phyloP scores from a whole-genome alignment of 495 filamentous ascomycete genomes.

The Hyaloscypha hepaticicola region DNA sequence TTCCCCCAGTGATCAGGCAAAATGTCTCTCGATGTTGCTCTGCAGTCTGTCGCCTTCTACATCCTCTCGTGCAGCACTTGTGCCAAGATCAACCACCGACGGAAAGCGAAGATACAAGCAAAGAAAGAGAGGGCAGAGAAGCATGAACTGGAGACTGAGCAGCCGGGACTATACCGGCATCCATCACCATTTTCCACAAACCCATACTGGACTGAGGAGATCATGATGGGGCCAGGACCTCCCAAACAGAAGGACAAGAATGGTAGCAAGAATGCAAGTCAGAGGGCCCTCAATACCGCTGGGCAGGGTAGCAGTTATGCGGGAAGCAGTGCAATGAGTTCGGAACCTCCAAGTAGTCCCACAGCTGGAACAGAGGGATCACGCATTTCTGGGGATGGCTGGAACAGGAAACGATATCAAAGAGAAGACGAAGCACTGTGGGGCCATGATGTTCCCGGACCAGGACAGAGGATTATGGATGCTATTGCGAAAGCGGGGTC shows the following conservation, averaged over 20 bases:
- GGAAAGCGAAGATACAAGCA: conserved; percentile 65
- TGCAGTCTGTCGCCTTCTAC: conserved; percentile 86
- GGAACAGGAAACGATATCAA: conserved; percentile 74
- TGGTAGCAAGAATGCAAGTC: conserved; percentile 48
- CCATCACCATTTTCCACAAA: conserved; percentile 82
- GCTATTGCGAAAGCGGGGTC: conserved; percentile 51
- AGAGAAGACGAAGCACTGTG: conserved; percentile 83
- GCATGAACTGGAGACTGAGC: conserved; percentile 57
- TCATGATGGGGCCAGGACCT: conserved; percentile 72
- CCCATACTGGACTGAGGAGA: conserved; percentile 82
- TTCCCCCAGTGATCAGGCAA: conserved; percentile 10
- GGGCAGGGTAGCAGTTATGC: conserved; percentile 36
- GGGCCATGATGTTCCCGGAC: conserved; percentile 45
- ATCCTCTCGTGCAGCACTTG: conserved; percentile 82
- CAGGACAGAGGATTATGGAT: conserved; percentile 31
- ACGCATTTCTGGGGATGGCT: conserved; percentile 46
- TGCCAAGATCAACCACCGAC: conserved; percentile 57
- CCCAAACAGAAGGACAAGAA: conserved; percentile 56
- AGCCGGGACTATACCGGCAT: conserved; percentile 73
- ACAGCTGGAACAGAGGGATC: conserved; percentile 35
- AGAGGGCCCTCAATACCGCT: conserved; percentile 47
- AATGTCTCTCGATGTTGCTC: conserved; percentile 54
- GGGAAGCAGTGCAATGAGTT: conserved; percentile 31
- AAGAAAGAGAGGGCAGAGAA: conserved; percentile 59
- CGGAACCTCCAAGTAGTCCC: conserved; percentile 31